Conservation (phyloP, 345 rosid species). For the Crucihimalaya himalaica region DNA sequence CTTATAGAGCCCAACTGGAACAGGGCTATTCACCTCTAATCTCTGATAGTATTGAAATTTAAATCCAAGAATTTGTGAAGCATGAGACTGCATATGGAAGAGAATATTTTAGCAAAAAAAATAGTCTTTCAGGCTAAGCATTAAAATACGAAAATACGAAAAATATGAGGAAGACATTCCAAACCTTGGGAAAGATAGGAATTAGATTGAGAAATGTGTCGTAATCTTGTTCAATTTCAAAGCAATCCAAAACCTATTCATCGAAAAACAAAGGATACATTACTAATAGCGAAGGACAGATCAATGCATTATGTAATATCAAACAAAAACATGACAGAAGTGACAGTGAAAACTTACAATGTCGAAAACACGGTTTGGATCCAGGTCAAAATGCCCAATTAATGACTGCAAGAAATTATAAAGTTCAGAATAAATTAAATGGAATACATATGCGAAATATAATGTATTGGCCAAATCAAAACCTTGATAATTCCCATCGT, state of each 20-base stretch:
- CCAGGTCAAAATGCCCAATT: conserved; percentile 98
- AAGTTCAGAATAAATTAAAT: conserved; percentile 31
- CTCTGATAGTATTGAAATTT: conserved; percentile 96
- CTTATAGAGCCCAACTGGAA: conserved; percentile 85
- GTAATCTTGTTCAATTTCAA: conserved; percentile 81
- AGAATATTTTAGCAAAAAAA: conserved; percentile 27
- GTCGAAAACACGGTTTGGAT: conserved; percentile 99
- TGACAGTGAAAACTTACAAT: conserved; percentile 64
- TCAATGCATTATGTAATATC: conserved; percentile 21
- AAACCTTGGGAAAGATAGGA: conserved; percentile 96
- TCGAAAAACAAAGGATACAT: conserved; percentile 35
- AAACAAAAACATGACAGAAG: conserved; percentile 22
- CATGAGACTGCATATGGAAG: conserved; percentile 82
- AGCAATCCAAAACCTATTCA: conserved; percentile 89
- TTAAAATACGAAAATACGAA: conserved; percentile 20
- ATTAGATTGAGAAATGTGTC: conserved; percentile 72
- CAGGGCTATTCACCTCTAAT: conserved; percentile 76
- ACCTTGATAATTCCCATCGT: conserved; percentile 97
- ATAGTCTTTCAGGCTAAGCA: conserved; percentile 10
- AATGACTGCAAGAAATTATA: conserved; percentile 69
- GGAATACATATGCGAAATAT: conserved; percentile 3
- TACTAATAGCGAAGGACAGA: conserved; percentile 15
- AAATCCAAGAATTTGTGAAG: conserved; percentile 98
- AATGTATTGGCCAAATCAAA: conserved; percentile 24
- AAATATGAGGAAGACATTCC: conserved; percentile 23